phyloP scores from a whole-genome alignment of 176 grass and related monocot species.

The Thinopyrum elongatum region DNA sequence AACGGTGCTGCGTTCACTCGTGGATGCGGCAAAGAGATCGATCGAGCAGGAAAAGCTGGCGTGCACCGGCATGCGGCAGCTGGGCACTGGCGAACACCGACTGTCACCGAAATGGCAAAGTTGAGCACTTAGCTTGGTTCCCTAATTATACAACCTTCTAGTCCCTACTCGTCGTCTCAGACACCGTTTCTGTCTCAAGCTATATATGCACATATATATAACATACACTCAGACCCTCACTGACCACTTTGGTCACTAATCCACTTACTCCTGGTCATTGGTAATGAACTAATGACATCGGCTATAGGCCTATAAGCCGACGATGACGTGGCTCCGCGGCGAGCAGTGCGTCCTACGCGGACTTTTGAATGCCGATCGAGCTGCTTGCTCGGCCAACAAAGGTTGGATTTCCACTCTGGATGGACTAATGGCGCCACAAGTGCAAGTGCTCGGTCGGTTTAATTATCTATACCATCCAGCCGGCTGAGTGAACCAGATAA shows the following conservation, averaged over 20 bases:
- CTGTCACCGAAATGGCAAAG: neutral
- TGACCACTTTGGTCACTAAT: neutral
- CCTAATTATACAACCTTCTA: conserved; percentile 8
- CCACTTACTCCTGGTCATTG: neutral
- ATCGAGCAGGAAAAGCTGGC: neutral
- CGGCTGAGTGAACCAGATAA: neutral
- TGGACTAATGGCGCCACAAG: neutral
- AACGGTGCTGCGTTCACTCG: neutral
- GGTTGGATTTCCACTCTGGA: neutral
- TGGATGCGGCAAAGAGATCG: neutral
- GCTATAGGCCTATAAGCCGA: neutral
- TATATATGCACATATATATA: no score
- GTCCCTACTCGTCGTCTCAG: neutral
- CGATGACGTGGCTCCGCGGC: neutral
- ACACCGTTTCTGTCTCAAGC: neutral
- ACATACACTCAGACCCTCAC: neutral
- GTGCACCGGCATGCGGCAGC: neutral
- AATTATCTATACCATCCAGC: neutral
- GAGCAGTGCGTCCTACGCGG: neutral
- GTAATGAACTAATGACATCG: neutral
- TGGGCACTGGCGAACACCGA: neutral
- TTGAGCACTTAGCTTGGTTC: neutral
- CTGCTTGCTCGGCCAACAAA: neutral
- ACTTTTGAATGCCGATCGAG: neutral
- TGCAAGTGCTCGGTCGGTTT: neutral